phyloP scores from a whole-genome alignment of 805 yeast genomes.

The Lachancea cidri region DNA sequence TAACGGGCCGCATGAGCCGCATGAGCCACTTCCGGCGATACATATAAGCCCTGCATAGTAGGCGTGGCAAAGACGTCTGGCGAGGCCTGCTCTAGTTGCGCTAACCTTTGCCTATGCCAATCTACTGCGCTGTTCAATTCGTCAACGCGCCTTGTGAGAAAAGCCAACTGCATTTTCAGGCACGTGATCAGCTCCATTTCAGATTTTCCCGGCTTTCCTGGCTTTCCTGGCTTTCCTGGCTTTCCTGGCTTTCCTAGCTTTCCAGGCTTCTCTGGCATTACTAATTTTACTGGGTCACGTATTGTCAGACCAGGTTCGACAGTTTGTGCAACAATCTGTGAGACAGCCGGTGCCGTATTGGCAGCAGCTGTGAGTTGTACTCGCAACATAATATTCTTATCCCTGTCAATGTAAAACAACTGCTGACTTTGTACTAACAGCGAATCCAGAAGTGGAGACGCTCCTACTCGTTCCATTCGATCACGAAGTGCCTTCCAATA shows the following conservation, averaged over 20 bases:
- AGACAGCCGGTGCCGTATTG: not conserved
- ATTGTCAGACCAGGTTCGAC: not conserved
- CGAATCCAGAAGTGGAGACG: not conserved
- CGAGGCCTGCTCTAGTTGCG: conserved; percentile 1
- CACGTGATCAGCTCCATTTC: not conserved
- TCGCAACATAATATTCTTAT: conserved; percentile 7
- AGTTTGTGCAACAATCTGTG: not conserved
- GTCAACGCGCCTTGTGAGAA: not conserved
- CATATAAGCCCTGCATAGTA: not conserved
- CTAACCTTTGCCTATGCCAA: not conserved
- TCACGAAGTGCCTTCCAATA: not conserved
- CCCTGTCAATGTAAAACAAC: conserved; percentile 7
- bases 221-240: not conserved
- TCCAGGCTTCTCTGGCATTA: too few species aligned
- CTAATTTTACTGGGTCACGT: too few species aligned
- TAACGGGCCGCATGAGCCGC: not conserved
- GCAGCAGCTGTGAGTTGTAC: not conserved
- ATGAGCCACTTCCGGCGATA: not conserved
- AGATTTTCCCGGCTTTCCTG: not conserved
- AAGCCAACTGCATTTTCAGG: not conserved
- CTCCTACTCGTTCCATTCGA: not conserved
- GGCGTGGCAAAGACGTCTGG: not conserved
- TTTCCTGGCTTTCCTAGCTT: not conserved
- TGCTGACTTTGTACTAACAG: conserved; percentile 1
- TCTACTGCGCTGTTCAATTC: conserved; percentile 1